Evolutionary conservation across 805 yeast species (phyloP), one percentile per base, ranked within the genome.

Genomic region (Ogataea pini): DNA sequence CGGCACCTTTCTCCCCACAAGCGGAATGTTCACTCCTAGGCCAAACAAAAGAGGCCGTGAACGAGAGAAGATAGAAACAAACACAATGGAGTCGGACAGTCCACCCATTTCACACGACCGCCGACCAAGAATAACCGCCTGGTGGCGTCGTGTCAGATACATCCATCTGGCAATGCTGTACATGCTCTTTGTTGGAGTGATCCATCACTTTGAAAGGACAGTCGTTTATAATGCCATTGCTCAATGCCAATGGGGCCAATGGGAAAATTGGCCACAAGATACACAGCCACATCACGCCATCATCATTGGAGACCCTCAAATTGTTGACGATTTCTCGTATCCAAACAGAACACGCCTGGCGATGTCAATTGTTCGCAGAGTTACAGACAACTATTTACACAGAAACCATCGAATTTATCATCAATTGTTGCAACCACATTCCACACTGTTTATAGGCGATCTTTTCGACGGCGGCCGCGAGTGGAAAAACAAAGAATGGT

Each of bases 241-340:
- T 7, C 50, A 62, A 24, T 85, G 90, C 59, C 55, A 66, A 4
- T 90, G 96, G 96, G 58, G 66, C 2, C 63, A 62, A 0, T 86
- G 92, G 91, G 89, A 84, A 55, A 39, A 65, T 4, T 83, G 89
- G 88, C 57, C 65, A 1, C 9, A 32, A 8, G 48, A 40, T 7
- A 37, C 64, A 2, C 46, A 49, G n/a, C 69, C 69, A 5, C 57
- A 56, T 34, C 60, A 50, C 41, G n/a, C 57, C 9, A 40, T 57
- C 8, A 33, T 94, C n/a, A 76, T 89, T 37, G 97, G 97, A 0
- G 99, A 94, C 64, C 98, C 99, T 0, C 99, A 94, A 64, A 73
- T 94, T 25, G 85, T 94, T 59, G 99, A 94, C 62, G 80, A 74
- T 24, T 80, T 86, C 65, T 86, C 98, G 0, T 94, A 94, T 62